Percentiles rank a stretch among this genome's conserved stretches.
phyloP scores from a whole-genome alignment of 495 filamentous ascomycete species.

The Penicillium waksmanii region DNA sequence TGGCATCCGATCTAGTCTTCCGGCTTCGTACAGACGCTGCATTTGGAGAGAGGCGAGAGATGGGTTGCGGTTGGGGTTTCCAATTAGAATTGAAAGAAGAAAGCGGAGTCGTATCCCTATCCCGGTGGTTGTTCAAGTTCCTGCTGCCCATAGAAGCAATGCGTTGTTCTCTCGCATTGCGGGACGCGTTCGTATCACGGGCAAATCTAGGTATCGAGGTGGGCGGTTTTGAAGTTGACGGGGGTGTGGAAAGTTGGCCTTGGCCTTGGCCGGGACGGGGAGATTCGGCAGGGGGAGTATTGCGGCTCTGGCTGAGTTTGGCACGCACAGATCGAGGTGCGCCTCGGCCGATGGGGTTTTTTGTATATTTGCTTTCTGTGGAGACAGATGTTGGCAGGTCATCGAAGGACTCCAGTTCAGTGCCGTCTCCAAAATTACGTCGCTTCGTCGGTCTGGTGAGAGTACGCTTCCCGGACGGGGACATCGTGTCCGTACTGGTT shows the following conservation, averaged over 20 bases:
- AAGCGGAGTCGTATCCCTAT: slow-evolving; percentile 58
- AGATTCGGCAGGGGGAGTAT: slow-evolving; percentile 44
- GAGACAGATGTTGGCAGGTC: slow-evolving; percentile 88
- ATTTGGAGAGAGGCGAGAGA: slow-evolving; percentile 54
- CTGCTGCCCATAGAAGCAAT: slow-evolving; percentile 57
- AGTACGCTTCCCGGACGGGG: slow-evolving; percentile 60
- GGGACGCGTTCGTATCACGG: slow-evolving; percentile 86
- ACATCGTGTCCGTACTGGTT: slow-evolving; percentile 49
- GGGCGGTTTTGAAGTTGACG: slow-evolving; percentile 47
- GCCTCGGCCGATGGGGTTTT: slow-evolving; percentile 73
- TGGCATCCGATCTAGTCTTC: slow-evolving; percentile 53
- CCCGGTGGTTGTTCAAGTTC: background rate
- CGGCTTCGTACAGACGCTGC: slow-evolving; percentile 54
- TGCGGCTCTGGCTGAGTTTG: slow-evolving; percentile 61
- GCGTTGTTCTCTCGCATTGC: slow-evolving; percentile 86
- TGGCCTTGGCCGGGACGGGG: slow-evolving; percentile 46
- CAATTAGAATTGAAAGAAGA: slow-evolving; percentile 74
- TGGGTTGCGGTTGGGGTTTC: slow-evolving; percentile 74
- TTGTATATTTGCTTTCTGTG: slow-evolving; percentile 79
- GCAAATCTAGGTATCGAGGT: slow-evolving; percentile 79
- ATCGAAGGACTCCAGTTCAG: slow-evolving; percentile 89
- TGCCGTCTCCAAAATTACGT: slow-evolving; percentile 88
- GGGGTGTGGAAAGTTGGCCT: slow-evolving; percentile 56
- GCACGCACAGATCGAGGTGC: slow-evolving; percentile 66
- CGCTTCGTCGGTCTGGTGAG: slow-evolving; percentile 73